Evolutionary conservation across 2,329 filamentous ascomycete species (phyloP).

Genomic region (Metarhizium guizhouense): DNA sequence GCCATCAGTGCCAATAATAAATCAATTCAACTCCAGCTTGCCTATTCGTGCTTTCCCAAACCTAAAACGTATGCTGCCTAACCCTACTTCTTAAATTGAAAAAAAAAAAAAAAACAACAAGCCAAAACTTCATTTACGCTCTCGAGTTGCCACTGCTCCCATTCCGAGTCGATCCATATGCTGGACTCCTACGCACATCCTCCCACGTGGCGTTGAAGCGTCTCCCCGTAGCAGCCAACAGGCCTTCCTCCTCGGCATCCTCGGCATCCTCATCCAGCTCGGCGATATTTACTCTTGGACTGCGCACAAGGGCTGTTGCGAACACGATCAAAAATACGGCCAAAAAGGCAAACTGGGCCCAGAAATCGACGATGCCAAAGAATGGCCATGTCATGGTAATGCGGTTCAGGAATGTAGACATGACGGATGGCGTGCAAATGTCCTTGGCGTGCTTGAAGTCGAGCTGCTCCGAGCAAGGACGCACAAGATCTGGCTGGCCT

Average conservation of each 20-base stretch:
- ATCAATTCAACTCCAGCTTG: conserved; percentile 1
- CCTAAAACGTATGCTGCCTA: neutral
- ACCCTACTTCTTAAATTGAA: neutral
- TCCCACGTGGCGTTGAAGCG: conserved; percentile 83
- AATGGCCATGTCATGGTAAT: conserved; percentile 92
- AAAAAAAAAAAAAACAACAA: neutral
- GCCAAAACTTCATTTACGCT: neutral
- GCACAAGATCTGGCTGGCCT: conserved; percentile 60
- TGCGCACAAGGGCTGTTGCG: conserved; percentile 67
- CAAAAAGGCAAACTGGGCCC: conserved; percentile 90
- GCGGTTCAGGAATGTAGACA: conserved; percentile 87
- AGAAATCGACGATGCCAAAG: conserved; percentile 88
- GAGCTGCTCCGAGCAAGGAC: conserved; percentile 71
- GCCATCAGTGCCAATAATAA: neutral
- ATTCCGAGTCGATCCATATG: conserved; percentile 11
- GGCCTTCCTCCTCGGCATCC: conserved; percentile 85
- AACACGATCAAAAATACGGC: conserved; percentile 77
- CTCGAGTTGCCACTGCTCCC: conserved; percentile 4
- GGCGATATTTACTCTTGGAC: conserved; percentile 66
- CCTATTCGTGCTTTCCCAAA: neutral
- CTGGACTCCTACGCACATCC: conserved; percentile 59
- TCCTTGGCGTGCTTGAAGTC: conserved; percentile 61
- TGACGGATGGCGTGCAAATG: conserved; percentile 84
- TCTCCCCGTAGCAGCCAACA: conserved; percentile 74
- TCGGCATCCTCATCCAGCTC: conserved; percentile 84